A percentile compares a stretch with the other conserved stretches of the same genome.
Evolutionary conservation across 2,329 filamentous ascomycete species (phyloP).

Genomic region (Apiospora koreana): DNA sequence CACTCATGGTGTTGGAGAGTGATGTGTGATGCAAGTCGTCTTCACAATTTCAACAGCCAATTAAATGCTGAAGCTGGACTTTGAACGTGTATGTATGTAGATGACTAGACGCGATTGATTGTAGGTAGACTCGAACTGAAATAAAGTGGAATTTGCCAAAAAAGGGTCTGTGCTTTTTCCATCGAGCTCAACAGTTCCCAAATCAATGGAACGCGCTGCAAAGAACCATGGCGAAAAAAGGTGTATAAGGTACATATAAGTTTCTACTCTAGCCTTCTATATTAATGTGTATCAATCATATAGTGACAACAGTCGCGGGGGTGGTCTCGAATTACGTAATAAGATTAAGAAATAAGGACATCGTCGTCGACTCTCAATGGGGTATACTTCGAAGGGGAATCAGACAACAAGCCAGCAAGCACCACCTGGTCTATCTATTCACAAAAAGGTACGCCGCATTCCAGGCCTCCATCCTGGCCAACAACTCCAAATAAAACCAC

Average conservation of each 20-base stretch:
- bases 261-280: not conserved
- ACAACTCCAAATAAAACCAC: not conserved
- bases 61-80: not conserved
- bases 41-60: not conserved
- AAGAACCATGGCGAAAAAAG: not conserved
- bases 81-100: not conserved
- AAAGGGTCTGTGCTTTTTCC: slow-evolving; percentile 6
- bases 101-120: not conserved
- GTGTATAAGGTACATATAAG: too few species aligned
- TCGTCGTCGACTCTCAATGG: not conserved
- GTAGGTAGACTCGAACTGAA: not conserved
- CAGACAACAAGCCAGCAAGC: not conserved
- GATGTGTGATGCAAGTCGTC: not conserved
- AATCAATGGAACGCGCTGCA: not conserved
- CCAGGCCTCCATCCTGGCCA: not conserved
- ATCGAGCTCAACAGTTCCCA: not conserved
- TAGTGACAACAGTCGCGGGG: not conserved
- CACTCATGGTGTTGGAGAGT: slow-evolving; percentile 27
- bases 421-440: not conserved
- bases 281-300: not conserved
- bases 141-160: not conserved
- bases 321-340: not conserved
- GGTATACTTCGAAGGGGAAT: not conserved
- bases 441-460: not conserved
- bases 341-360: not conserved